A percentile compares a stretch with the other conserved stretches of the same genome.
These are phyloP conservation scores for Stentor roeselii DNA, from an alignment of 73 alveolate species.

Conservation along the genomic window DNA sequence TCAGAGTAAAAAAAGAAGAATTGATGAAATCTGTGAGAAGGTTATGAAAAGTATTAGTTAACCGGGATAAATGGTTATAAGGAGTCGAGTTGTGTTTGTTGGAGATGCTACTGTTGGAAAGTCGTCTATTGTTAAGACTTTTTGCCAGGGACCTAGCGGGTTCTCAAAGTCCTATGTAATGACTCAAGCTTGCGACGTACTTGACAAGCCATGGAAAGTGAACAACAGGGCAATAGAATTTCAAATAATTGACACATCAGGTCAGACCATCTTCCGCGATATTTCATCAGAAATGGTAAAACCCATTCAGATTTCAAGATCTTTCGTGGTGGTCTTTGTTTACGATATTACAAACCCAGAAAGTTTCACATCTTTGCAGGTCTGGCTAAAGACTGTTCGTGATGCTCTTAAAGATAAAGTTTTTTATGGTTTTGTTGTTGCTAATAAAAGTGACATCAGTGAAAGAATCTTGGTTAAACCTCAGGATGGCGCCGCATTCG, in stretches of 20 bases:
- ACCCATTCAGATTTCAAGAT: constrained; percentile 30
- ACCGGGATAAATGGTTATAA: constrained; percentile 49
- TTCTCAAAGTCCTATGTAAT: constrained; percentile 59
- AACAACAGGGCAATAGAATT: constrained; percentile 49
- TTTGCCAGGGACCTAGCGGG: constrained; percentile 31
- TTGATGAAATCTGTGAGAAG: background rate
- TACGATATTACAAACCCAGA: constrained; percentile 47
- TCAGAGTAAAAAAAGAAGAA: background rate
- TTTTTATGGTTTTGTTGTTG: constrained; percentile 56
- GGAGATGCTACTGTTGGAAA: constrained; percentile 79
- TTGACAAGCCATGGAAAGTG: constrained; percentile 35
- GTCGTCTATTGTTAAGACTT: constrained; percentile 46
- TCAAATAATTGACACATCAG: constrained; percentile 62
- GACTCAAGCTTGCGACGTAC: constrained; percentile 69
- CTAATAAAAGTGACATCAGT: constrained; percentile 54
- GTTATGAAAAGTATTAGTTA: too few species aligned
- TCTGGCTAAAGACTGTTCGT: constrained; percentile 34
- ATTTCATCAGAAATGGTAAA: constrained; percentile 53
- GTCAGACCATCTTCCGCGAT: constrained; percentile 56
- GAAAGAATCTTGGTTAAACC: constrained; percentile 52
- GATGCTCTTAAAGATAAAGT: constrained; percentile 8
- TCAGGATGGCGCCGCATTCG: constrained; percentile 56
- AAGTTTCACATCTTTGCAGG: constrained; percentile 39
- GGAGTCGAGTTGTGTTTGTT: constrained; percentile 55
- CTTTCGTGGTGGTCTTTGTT: constrained; percentile 27